Conservation (phyloP, 2,329 filamentous ascomycete species). For the Coniochaeta prunicola region DNA sequence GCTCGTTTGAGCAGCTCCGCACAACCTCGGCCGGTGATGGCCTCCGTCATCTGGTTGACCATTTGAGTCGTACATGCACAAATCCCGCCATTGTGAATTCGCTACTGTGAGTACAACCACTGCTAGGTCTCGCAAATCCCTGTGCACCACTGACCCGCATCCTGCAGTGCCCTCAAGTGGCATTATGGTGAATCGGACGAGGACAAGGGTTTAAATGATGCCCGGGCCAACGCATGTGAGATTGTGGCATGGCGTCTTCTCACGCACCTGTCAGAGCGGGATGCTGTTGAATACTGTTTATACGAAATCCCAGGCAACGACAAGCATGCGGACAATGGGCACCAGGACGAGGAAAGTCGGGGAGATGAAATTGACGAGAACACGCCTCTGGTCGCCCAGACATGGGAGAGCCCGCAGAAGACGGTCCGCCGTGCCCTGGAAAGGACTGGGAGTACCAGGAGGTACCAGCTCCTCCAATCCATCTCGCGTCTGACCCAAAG, state of each 20-base stretch:
- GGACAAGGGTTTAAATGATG: conserved; percentile 58
- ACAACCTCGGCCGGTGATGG: conserved; percentile 56
- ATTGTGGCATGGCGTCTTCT: conserved; percentile 76
- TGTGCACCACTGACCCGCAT: background rate
- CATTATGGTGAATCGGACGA: conserved; percentile 61
- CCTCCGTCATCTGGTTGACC: conserved; percentile 51
- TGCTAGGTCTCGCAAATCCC: background rate
- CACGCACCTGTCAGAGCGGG: conserved; percentile 61
- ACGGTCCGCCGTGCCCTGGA: conserved; percentile 18
- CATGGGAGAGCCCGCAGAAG: conserved; percentile 14
- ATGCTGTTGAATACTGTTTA: conserved; percentile 67
- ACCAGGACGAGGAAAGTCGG: conserved; percentile 31
- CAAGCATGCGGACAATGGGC: conserved; percentile 14
- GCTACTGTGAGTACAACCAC: conserved; percentile 50
- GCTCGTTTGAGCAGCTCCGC: conserved; percentile 67
- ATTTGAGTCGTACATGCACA: conserved; percentile 55
- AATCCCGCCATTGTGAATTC: conserved; percentile 68
- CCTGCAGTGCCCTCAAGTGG: conserved; percentile 62
- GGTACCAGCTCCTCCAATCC: conserved; percentile 43
- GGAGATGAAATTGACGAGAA: conserved; percentile 28
- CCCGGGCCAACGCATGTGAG: conserved; percentile 68
- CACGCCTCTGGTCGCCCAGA: conserved; percentile 36
- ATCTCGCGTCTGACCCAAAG: conserved; percentile 48
- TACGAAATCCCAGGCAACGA: conserved; percentile 56
- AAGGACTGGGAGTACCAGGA: conserved; percentile 33